Evolutionary conservation across 2,329 filamentous ascomycete species (phyloP), one percentile per base, ranked within the genome.

Genomic region (Beauveria rudraprayagi): DNA sequence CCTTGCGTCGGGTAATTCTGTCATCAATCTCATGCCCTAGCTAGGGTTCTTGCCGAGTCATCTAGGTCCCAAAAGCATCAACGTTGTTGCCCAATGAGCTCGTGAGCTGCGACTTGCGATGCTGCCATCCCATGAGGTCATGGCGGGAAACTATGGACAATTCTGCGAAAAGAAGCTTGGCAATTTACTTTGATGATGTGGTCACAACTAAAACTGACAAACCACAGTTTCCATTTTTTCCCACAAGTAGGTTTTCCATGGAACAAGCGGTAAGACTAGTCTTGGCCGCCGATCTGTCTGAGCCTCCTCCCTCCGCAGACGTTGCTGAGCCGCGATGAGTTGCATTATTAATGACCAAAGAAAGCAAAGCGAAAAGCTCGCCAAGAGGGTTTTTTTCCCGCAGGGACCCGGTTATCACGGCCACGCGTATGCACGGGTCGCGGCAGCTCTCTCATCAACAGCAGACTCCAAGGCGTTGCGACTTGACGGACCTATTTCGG

Each of bases 351-450:
- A 16, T 16, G 6, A 14, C 34, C 14, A 14, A 51, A 14, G 17
- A 14, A 51, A 14, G 17, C 26, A n/a, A 30, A 10, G 26, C 26
- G 28, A 30, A 30, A 34, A 51, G 28, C 28, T 30, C 17, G 47
- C 5, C 48, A 19, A 34, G 28, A 30, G 26, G 5, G 34, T 56
- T 11, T 56, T 11, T 24, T 24, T 19, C 26, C 26, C 17, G 43
- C 47, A 37, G 28, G n/a, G n/a, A 16, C 19, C 43, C 54, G 54
- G 54, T 47, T 56, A 56, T 56, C 41, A 47, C 54, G 54, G 54
- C 54, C 19, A 41, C 11, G 37, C 37, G 22, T 26, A n/a, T 17
- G 41, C 5, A n/a, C 5, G 40, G 41, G 28, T 56, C 41, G 28
- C 41, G 28, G 30, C 41, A 37, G 28, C 55, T 40, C 30, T 24